Base-by-base conservation (phyloP, 1,284 basidiomycete genomes). In the Tilletia horrida region DNA sequence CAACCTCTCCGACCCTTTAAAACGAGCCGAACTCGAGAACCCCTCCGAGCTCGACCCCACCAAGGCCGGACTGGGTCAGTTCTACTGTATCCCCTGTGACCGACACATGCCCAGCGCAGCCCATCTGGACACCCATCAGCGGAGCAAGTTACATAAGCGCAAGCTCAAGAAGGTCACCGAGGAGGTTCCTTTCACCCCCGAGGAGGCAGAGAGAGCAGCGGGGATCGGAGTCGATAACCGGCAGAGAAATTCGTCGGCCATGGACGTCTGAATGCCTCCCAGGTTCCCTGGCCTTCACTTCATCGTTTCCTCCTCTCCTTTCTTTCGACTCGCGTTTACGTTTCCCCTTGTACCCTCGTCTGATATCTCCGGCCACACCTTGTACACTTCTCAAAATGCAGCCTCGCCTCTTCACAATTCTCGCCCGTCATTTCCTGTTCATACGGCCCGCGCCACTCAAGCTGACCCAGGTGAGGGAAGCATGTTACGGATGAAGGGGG, bases 41-140 rank as follows among this genome's bases (percentile, higher is more conserved):
- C 80, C 80, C 18, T 70, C 70, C 11, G 71, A 75, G 66, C 71
- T 81, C 50, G 78, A 81, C 61, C 69, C 77, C 16, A 78, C 81
- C 64, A 77, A 77, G 68, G 73, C 79, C n/a, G 80, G 80, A 66
- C 73, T 81, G 61, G 80, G 80, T 44, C 75, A 78, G 27, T 81
- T 80, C 68, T 81, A 81, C 71, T 81, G 80, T 64, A 73, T 81
- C 42, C 74, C 77, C 50, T 81, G 80, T 70, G 80, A 81, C 59
- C 75, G 80, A 14, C 71, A 81, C 69, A 81, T 81, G 29, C 76
- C 79, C 47, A 71, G 69, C 44, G 68, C 71, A 29, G 75, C 75
- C 67, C 76, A 80, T 31, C 76, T 77, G 66, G 72, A 74, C 23
- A 73, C 71, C 25, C 80, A 82, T 67, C 67, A 73, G 35, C 66